Evolutionary conservation across 139 green algal species (phyloP).

Genomic region (Zygnema circumcarinatum): DNA sequence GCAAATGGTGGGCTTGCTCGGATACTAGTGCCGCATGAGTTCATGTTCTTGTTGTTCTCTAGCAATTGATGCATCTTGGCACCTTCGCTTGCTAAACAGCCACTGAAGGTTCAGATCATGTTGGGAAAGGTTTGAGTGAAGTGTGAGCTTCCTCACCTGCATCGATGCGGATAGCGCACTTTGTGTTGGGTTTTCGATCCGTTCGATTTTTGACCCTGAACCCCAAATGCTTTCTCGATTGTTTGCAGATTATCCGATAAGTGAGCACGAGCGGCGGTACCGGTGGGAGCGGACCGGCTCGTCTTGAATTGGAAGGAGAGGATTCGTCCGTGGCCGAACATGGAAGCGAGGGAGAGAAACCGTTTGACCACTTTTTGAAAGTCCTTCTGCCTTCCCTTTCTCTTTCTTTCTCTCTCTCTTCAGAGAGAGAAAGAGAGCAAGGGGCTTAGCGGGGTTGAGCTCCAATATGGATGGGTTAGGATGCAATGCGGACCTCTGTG

Average conservation of each 20-base stretch:
- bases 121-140: too few relatives aligned
- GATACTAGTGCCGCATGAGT: neutral
- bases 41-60: neutral
- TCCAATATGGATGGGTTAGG: too few relatives aligned
- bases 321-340: too few relatives aligned
- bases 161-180: too few relatives aligned
- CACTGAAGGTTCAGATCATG: too few relatives aligned
- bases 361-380: too few relatives aligned
- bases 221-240: neutral
- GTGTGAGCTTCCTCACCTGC: too few relatives aligned
- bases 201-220: neutral
- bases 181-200: neutral
- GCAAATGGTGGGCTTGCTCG: conserved; percentile 31
- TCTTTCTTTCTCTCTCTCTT: neutral
- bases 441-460: too few relatives aligned
- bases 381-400: neutral
- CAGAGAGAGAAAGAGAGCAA: too few relatives aligned
- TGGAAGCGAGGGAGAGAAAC: too few relatives aligned
- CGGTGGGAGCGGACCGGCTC: neutral
- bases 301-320: too few relatives aligned
- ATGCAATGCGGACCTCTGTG: neutral
- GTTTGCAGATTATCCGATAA: neutral
- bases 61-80: neutral
- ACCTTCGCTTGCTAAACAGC: too few relatives aligned
- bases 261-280: neutral